Conservation (phyloP, 2,329 filamentous ascomycete species). For the Pezicula radicicola region DNA sequence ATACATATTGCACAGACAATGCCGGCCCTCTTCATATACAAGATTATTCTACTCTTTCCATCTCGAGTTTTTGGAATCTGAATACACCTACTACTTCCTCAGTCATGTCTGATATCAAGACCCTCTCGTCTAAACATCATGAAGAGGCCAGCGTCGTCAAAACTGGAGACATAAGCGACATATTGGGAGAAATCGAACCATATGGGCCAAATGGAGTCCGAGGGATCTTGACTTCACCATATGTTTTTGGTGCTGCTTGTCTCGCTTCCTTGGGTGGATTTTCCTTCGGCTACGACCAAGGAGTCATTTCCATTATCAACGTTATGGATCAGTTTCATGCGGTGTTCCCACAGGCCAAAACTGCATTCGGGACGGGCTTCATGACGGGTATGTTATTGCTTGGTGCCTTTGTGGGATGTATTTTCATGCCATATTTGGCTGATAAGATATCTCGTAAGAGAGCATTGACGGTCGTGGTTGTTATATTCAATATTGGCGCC, state of each 20-base stretch:
- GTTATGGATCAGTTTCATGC: slow-evolving; percentile 32
- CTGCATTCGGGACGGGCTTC: slow-evolving; percentile 15
- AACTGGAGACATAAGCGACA: no score
- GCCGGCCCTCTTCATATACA: no score
- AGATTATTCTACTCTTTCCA: no score
- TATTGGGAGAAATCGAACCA: no score
- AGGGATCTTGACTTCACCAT: slow-evolving; percentile 33
- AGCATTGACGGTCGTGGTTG: not conserved
- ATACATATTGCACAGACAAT: no score
- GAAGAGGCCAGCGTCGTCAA: no score
- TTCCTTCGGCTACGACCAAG: slow-evolving; percentile 40
- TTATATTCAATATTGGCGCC: not conserved
- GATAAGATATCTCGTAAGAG: not conserved
- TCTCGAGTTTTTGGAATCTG: no score
- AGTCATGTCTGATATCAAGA: no score
- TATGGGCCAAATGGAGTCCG: slow-evolving; percentile 29
- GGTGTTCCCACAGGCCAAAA: slow-evolving; percentile 28
- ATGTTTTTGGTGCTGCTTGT: slow-evolving; percentile 39
- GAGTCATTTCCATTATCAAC: slow-evolving; percentile 36
- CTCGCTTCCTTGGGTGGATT: slow-evolving; percentile 39
- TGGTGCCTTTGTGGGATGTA: slow-evolving; percentile 41
- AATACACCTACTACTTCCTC: no score
- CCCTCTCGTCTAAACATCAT: no score
- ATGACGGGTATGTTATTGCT: slow-evolving; percentile 54
- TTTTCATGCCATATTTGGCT: slow-evolving; percentile 45